phyloP scores from a whole-genome alignment of 805 yeast species.

The Kuraishia borneana region DNA sequence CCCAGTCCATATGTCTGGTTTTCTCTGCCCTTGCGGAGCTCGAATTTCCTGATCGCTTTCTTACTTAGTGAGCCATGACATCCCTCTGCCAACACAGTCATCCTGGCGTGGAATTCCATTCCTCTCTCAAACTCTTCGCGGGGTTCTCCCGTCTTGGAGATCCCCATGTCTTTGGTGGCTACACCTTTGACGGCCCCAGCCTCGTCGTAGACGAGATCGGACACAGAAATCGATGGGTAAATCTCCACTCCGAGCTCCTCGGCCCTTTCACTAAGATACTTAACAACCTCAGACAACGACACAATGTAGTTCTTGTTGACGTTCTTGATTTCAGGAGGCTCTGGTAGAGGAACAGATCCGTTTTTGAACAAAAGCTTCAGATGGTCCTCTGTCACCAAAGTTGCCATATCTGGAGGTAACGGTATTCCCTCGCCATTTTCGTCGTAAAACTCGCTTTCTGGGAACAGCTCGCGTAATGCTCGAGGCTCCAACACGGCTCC shows the following conservation, averaged over 20 bases:
- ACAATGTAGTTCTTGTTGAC: constrained; percentile 76
- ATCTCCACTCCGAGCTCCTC: constrained; percentile 91
- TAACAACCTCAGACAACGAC: constrained; percentile 70
- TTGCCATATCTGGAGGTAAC: constrained; percentile 65
- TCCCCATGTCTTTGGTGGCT: constrained; percentile 90
- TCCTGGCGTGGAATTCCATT: constrained; percentile 89
- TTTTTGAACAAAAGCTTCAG: constrained; percentile 59
- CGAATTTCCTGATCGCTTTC: constrained; percentile 56
- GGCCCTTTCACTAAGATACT: constrained; percentile 77
- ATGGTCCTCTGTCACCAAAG: constrained; percentile 64
- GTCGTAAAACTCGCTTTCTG: constrained; percentile 45
- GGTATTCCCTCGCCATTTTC: constrained; percentile 52
- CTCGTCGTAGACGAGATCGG: constrained; percentile 57
- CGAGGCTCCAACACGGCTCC: constrained; percentile 93
- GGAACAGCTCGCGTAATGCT: constrained; percentile 76
- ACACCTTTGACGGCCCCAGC: constrained; percentile 66
- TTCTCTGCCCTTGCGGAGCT: constrained; percentile 50
- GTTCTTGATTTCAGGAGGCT: constrained; percentile 86
- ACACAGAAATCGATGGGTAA: constrained; percentile 82
- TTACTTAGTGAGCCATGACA: constrained; percentile 93
- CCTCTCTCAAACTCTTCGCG: constrained; percentile 87
- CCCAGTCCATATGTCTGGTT: constrained; percentile 95
- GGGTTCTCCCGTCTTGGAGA: constrained; percentile 64
- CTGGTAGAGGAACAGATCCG: constrained; percentile 65
- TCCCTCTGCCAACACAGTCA: constrained; percentile 93